Conservation (phyloP, 2,329 filamentous ascomycete genomes). For the Ceratocystis cacaofunesta region DNA sequence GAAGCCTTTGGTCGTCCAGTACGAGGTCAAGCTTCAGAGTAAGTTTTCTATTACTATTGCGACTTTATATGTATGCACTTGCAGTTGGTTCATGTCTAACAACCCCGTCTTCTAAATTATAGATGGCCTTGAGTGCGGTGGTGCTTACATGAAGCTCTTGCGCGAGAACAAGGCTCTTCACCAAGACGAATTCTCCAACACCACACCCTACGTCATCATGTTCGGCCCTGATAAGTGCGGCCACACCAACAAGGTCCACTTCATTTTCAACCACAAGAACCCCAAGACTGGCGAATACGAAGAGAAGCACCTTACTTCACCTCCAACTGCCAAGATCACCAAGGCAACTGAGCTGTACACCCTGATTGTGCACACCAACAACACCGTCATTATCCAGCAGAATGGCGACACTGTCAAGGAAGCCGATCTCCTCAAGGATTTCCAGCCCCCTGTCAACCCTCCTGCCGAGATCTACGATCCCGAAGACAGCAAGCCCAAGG, state of each 20-base stretch:
- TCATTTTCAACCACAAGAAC: slow-evolving; percentile 99
- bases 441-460: slow-evolving; percentile 86
- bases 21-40: slow-evolving; percentile 99
- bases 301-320: slow-evolving; percentile 89
- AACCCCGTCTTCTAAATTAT: not conserved
- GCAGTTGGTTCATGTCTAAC: not conserved
- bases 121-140: slow-evolving; percentile 95
- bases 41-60: slow-evolving; percentile 28
- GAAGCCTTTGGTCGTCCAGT: slow-evolving; percentile 94
- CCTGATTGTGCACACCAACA: slow-evolving; percentile 88
- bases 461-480: slow-evolving; percentile 85
- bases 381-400: slow-evolving; percentile 84
- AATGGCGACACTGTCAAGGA: slow-evolving; percentile 80
- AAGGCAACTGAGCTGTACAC: slow-evolving; percentile 95
- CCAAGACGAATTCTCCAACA: slow-evolving; percentile 94
- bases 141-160: slow-evolving; percentile 97
- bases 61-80: not conserved
- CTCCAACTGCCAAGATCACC: slow-evolving; percentile 72
- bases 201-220: slow-evolving; percentile 98
- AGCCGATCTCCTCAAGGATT: slow-evolving; percentile 87
- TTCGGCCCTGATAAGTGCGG: slow-evolving; percentile 99
- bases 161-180: slow-evolving; percentile 95
- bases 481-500: slow-evolving; percentile 83
- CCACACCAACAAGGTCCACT: slow-evolving; percentile 93
- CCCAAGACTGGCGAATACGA: slow-evolving; percentile 99